Evolutionary conservation across 176 grass and related monocot genomes (phyloP), one percentile per base, ranked within the genome.

Genomic region (Hsuehochloa calcarea): DNA sequence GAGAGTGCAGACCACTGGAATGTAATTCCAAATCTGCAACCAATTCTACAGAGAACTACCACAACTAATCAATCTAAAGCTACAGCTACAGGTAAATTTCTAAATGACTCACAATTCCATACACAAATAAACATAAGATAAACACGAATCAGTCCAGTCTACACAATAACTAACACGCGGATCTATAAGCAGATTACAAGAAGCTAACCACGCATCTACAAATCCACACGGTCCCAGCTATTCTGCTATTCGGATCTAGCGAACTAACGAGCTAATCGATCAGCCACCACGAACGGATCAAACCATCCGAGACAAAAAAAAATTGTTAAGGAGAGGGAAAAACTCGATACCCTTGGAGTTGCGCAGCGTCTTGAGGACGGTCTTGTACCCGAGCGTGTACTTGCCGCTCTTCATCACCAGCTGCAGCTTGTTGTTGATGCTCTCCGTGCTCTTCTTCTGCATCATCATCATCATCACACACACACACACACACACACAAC

Each of bases 341-440:
- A 1, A 22, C 54, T 29, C 46, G 4, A 63, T 86, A 99, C 96
- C 94, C 89, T 99, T 99, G 38, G 93, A 99, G 88, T 75, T 96
- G 83, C 96, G 91, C 37, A 96, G 93, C 51, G 91, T 91, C 91
- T 91, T 96, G 80, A 99, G 90, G 70, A 99, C 96, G 31, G 96
- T 99, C 88, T 91, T 99, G 89, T 95, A 98, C 1, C 93, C 93
- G 13, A 98, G 96, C 26, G 93, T 95, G 80, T 98, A 98, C 88
- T 96, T 96, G 38, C 93, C 96, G 51, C 96, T 99, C 91, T 99
- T 99, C 96, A 99, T 99, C 69, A 99, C 96, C 47, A 99, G 91
- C 77, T 94, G 93, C 52, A 99, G 84, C 79, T 92, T 89, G 90
- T 92, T 96, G 91, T 96, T 99, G 86, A 99, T 99, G 90, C 68